These are phyloP conservation scores for Monosporozyma unispora DNA, from an alignment of 805 yeast genomes.

Conservation along the genomic window DNA sequence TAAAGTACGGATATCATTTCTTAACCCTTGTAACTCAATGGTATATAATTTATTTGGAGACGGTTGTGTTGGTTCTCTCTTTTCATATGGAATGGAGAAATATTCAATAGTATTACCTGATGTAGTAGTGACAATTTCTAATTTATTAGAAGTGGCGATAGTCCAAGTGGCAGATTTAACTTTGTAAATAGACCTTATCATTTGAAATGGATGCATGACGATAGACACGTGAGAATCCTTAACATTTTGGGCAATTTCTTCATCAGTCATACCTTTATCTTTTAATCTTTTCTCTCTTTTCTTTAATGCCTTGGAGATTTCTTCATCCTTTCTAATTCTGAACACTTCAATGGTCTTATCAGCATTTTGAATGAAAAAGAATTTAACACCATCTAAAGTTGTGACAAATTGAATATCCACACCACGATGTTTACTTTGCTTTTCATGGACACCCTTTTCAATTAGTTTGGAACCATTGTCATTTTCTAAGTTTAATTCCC, in stretches of 20 bases:
- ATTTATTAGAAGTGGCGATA: constrained; percentile 34
- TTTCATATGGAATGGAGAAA: constrained; percentile 52
- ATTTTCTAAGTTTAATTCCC: constrained; percentile 56
- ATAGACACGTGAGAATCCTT: constrained; percentile 43
- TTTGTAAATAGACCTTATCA: constrained; percentile 55
- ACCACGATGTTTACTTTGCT: constrained; percentile 69
- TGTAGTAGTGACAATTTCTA: constrained; percentile 58
- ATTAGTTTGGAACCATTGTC: constrained; percentile 39
- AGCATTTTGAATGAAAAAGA: constrained; percentile 64
- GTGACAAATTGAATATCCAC: constrained; percentile 43
- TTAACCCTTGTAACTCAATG: constrained; percentile 75
- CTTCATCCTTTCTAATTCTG: constrained; percentile 66
- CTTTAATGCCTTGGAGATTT: constrained; percentile 64
- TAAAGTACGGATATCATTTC: constrained; percentile 79
- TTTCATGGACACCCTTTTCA: constrained; percentile 60
- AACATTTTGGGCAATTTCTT: constrained; percentile 46
- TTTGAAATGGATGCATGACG: constrained; percentile 59
- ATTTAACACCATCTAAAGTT: constrained; percentile 21
- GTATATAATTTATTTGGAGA: constrained; percentile 42
- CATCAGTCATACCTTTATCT: constrained; percentile 58
- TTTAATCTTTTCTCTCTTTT: constrained; percentile 69
- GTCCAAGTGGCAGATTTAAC: constrained; percentile 65
- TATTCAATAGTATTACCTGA: constrained; percentile 69
- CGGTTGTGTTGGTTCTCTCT: constrained; percentile 37
- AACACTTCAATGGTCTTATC: constrained; percentile 77